Base-by-base conservation (phyloP, 116 monocot genomes). In the Posidonia oceanica region DNA sequence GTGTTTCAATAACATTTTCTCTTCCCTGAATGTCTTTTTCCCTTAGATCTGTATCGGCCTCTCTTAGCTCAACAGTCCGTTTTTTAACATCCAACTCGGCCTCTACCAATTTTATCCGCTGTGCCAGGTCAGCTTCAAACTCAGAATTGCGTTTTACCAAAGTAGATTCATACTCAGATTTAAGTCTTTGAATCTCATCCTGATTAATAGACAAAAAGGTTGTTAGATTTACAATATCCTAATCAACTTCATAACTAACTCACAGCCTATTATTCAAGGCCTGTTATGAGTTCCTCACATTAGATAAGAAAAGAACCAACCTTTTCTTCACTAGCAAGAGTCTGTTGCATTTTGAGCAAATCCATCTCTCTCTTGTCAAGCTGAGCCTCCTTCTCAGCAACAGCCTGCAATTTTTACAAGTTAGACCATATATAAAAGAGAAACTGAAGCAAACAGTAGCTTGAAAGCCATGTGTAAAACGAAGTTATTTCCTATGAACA, bases 291-390 rank as follows among this genome's bases (percentile, higher is more conserved):
- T 70, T 14, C 3, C 17, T 48, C 7, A 67, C 1, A 70, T 39
- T 6, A 23, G n/a, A 54, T 10, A 58, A 58, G 39, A 69, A 67
- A 4, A 69, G 76, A 74, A 54, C 3, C 68, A 51, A 96, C 89
- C 61, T 81, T 74, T 81, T 91, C 92, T 80, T 81, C 92, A 58
- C 73, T 77, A 36, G 84, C 80, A 70, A 87, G 79, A 48, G 74
- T 97, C 69, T 87, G 85, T 75, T 92, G 89, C 60, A 89, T 78
- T 71, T 84, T 70, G 52, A 89, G 76, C 15, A 97, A 70, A 52
- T 97, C 92, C 36, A 80, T 67, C 58, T 97, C 92, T 63, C 60
- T 87, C 60, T 73, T 89, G 15, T 83, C 85, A 67, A 92, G 77
- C 68, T 79, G 61, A 55, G 76, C 70, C 80, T 92, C 97, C 75